phyloP scores from a whole-genome alignment of 2,329 filamentous ascomycete species.

The Pseudopithomyces maydicus region DNA sequence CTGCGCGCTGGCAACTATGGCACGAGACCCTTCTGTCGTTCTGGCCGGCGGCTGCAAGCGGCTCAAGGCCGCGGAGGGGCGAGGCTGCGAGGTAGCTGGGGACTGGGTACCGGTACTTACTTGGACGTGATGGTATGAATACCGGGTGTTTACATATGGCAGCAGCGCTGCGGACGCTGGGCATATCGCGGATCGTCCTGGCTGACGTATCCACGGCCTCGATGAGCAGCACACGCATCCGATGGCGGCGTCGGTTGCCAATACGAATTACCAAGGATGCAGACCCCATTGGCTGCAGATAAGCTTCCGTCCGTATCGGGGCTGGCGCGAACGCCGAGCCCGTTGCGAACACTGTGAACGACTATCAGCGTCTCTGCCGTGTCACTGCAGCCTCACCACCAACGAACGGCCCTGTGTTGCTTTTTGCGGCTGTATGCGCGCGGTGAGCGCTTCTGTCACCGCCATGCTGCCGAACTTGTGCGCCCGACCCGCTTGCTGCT shows the following conservation, averaged over 20 bases:
- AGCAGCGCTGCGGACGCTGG: too few species aligned
- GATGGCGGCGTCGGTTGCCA: constrained; percentile 11
- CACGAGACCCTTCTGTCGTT: neutral
- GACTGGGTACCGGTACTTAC: too few species aligned
- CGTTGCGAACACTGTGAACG: constrained; percentile 8
- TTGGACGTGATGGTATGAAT: too few species aligned
- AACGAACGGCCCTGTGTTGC: neutral
- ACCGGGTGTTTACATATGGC: too few species aligned
- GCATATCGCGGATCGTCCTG: too few species aligned
- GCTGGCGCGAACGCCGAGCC: neutral
- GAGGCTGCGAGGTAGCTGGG: neutral
- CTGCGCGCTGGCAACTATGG: neutral
- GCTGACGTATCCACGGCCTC: neutral
- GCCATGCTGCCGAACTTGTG: neutral
- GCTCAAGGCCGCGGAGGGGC: neutral
- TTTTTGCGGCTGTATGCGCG: constrained; percentile 1
- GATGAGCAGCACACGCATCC: neutral
- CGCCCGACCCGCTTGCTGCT: neutral
- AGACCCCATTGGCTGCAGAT: constrained; percentile 34
- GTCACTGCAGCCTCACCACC: neutral
- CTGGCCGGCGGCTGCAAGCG: neutral
- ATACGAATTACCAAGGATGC: constrained; percentile 17
- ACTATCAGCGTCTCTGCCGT: constrained; percentile 13
- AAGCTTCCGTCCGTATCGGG: constrained; percentile 16
- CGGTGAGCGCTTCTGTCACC: neutral